Conservation (phyloP, 1,284 basidiomycete species). For the Papiliotrema nemorosa region DNA sequence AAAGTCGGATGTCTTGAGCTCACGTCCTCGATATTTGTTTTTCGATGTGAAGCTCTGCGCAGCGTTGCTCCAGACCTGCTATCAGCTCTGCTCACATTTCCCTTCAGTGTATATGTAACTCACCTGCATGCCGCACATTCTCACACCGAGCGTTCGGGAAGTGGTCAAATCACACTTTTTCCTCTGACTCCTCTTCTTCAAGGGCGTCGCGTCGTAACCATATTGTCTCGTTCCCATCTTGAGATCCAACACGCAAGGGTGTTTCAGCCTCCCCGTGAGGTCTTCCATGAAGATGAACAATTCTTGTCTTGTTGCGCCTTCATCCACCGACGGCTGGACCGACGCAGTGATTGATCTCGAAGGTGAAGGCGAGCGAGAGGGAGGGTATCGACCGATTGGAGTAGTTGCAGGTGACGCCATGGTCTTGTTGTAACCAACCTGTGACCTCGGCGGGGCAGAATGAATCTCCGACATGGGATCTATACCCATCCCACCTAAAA, state of each 20-base stretch:
- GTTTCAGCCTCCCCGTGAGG: slow-evolving; percentile 87
- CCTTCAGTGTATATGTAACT: slow-evolving; percentile 37
- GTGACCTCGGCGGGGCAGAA: background rate
- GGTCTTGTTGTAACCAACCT: no score
- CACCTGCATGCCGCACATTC: slow-evolving; percentile 99
- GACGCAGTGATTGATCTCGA: slow-evolving; percentile 28
- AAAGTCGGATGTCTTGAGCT: slow-evolving; percentile 82
- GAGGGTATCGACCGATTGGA: background rate
- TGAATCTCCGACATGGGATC: slow-evolving; percentile 5
- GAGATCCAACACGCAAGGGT: slow-evolving; percentile 92
- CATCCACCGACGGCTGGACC: slow-evolving; percentile 14
- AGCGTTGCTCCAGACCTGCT: slow-evolving; percentile 81
- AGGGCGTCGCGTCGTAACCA: slow-evolving; percentile 86
- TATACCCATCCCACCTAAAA: background rate
- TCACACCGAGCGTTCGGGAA: slow-evolving; percentile 80
- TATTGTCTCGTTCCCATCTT: slow-evolving; percentile 99
- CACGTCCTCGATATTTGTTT: slow-evolving; percentile 95
- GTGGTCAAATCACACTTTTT: slow-evolving; percentile 98
- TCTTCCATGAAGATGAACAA: slow-evolving; percentile 99
- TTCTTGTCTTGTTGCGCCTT: slow-evolving; percentile 72
- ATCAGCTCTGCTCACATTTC: background rate
- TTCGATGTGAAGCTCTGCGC: slow-evolving; percentile 82
- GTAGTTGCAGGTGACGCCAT: background rate
- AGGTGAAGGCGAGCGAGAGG: background rate
- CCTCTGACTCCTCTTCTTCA: slow-evolving; percentile 95